phyloP scores from a whole-genome alignment of 2,329 filamentous ascomycete species.

The Aspergillus calidoustus region DNA sequence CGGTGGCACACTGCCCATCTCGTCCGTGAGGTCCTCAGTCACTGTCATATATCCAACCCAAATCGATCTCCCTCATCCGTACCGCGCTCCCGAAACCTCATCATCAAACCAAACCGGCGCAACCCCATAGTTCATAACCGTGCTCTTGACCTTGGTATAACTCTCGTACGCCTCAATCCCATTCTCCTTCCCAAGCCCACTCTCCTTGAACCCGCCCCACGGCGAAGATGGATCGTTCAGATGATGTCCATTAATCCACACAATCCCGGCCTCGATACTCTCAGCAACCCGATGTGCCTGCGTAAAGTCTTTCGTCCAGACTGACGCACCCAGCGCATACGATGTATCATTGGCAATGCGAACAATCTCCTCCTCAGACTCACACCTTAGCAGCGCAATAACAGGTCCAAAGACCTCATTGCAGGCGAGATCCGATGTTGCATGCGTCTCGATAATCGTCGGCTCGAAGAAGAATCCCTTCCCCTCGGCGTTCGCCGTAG shows the following conservation, averaged over 20 bases:
- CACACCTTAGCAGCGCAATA: constrained; percentile 54
- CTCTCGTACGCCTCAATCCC: constrained; percentile 66
- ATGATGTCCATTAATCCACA: constrained; percentile 62
- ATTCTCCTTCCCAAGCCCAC: constrained; percentile 74
- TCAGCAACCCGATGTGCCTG: constrained; percentile 54
- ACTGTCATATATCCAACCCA: background rate
- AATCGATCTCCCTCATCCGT: constrained; percentile 53
- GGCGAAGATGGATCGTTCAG: constrained; percentile 73
- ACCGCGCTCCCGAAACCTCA: constrained; percentile 60
- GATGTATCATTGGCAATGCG: constrained; percentile 55
- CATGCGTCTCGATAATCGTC: constrained; percentile 44
- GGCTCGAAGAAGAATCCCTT: constrained; percentile 57
- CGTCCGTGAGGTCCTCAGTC: background rate
- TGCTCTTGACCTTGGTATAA: constrained; percentile 55
- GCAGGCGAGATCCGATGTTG: constrained; percentile 31
- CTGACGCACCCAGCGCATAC: constrained; percentile 56
- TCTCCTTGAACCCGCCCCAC: constrained; percentile 69
- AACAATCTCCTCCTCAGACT: constrained; percentile 53
- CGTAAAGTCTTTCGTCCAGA: constrained; percentile 57
- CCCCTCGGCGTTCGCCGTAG: constrained; percentile 51
- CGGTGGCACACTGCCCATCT: too few relatives aligned
- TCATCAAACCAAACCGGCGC: constrained; percentile 72
- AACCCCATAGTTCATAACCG: constrained; percentile 65
- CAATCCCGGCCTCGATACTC: constrained; percentile 54
- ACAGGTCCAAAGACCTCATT: constrained; percentile 58